A percentile compares a stretch with the other conserved stretches of the same genome.
Evolutionary conservation across 1,284 basidiomycete species (phyloP).

Genomic region (Volvariella surrecta): DNA sequence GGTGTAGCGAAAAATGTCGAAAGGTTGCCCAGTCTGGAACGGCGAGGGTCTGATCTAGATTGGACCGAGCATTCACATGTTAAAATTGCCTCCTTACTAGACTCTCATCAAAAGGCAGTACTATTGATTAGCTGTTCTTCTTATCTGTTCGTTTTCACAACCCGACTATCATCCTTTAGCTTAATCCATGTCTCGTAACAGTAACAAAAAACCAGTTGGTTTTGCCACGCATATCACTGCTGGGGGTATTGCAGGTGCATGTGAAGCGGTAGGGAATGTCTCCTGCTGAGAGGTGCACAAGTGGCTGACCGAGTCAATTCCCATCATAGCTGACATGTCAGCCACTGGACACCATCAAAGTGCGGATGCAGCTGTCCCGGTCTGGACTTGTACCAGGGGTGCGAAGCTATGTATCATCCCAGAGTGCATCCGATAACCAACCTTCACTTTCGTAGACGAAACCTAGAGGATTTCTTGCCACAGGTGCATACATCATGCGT

Average conservation of each 20-base stretch:
- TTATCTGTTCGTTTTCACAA: background rate
- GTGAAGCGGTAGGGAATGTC: slow-evolving; percentile 72
- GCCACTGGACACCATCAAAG: slow-evolving; percentile 96
- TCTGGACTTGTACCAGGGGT: slow-evolving; percentile 76
- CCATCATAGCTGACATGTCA: slow-evolving; percentile 58
- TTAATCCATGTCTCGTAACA: slow-evolving; percentile 44
- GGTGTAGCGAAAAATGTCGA: too few relatives aligned
- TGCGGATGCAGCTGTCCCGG: slow-evolving; percentile 93
- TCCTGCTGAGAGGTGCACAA: background rate
- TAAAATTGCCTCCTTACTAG: background rate
- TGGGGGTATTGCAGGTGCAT: slow-evolving; percentile 85
- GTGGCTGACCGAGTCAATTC: slow-evolving; percentile 1
- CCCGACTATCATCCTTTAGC: too few relatives aligned
- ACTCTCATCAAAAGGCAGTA: background rate
- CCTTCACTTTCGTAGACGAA: slow-evolving; percentile 54
- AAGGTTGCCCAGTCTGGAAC: too few relatives aligned
- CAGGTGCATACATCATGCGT: slow-evolving; percentile 82
- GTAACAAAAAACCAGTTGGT: slow-evolving; percentile 64
- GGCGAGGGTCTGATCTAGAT: too few relatives aligned
- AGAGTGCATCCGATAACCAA: background rate
- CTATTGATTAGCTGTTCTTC: background rate
- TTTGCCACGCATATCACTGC: slow-evolving; percentile 90
- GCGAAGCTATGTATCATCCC: slow-evolving; percentile 23
- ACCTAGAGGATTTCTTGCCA: slow-evolving; percentile 89
- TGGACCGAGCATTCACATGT: background rate